Evolutionary conservation across 495 filamentous ascomycete genomes (phyloP).

Genomic region (Cercophora sp.): DNA sequence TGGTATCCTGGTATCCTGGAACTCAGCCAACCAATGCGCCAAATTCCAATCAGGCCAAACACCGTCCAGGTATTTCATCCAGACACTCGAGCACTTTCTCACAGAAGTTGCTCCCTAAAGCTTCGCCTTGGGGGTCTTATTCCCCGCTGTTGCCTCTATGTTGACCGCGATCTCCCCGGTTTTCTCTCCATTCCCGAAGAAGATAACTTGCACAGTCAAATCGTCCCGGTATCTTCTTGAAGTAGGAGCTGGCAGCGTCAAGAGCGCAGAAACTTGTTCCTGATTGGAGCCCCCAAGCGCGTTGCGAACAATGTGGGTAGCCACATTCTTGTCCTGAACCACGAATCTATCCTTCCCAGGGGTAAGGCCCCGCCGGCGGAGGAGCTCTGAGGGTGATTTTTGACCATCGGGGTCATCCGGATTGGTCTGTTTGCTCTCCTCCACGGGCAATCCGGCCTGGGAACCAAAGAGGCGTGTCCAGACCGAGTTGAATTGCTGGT

Average conservation of each 20-base stretch:
- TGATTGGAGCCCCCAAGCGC: conserved; percentile 89
- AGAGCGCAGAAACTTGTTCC: conserved; percentile 89
- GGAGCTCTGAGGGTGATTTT: conserved; percentile 70
- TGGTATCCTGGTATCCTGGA: too few species aligned
- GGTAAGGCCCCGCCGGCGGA: conserved; percentile 77
- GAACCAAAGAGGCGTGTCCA: conserved; percentile 58
- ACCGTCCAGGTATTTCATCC: too few species aligned
- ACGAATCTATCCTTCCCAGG: conserved; percentile 72
- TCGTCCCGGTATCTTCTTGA: conserved; percentile 91
- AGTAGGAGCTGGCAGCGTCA: conserved; percentile 88
- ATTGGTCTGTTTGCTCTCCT: conserved; percentile 29
- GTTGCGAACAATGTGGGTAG: conserved; percentile 93
- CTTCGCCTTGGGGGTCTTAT: conserved; percentile 43
- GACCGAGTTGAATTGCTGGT: conserved; percentile 38
- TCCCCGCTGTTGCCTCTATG: conserved; percentile 72
- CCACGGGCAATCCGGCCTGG: conserved; percentile 53
- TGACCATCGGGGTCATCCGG: conserved; percentile 45
- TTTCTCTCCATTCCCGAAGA: conserved; percentile 81
- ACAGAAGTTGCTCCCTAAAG: conserved; percentile 30
- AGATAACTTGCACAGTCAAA: conserved; percentile 96
- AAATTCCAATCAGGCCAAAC: too few species aligned
- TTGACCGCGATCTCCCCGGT: conserved; percentile 76
- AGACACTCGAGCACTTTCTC: too few species aligned
- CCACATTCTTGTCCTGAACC: conserved; percentile 92
- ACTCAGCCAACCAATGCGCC: too few species aligned